Conservation (phyloP, 495 filamentous ascomycete genomes). For the Physcia stellaris region DNA sequence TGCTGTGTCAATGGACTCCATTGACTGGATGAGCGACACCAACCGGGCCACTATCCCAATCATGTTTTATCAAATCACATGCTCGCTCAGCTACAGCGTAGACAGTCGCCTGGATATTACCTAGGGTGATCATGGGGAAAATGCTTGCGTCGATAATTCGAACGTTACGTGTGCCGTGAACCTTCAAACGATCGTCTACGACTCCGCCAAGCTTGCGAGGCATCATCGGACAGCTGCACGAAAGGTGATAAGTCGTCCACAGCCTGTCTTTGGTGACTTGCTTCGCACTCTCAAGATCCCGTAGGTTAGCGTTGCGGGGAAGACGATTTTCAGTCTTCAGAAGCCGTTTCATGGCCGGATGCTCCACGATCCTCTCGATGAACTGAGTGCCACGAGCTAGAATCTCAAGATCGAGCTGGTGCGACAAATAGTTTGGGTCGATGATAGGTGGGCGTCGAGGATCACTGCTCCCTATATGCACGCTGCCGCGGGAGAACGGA, state of each 20-base stretch:
- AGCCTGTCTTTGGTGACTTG: constrained; percentile 7
- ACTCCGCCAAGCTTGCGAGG: constrained; percentile 26
- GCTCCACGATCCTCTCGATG: constrained; percentile 14
- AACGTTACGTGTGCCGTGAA: constrained; percentile 35
- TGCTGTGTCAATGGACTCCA: no score
- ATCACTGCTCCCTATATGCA: constrained; percentile 18
- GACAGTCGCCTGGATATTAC: constrained; percentile 35
- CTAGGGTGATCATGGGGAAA: constrained; percentile 32
- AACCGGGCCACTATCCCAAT: no score
- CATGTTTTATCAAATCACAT: constrained; percentile 37
- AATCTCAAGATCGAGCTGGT: constrained; percentile 21
- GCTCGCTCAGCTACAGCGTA: constrained; percentile 43
- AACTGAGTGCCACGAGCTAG: constrained; percentile 20
- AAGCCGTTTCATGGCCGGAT: constrained; percentile 10
- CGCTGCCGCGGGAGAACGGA: constrained; percentile 22
- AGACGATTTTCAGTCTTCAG: constrained; percentile 13
- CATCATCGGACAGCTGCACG: constrained; percentile 6
- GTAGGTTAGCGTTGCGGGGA: constrained; percentile 11
- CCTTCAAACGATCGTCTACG: constrained; percentile 26
- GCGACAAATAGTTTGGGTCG: constrained; percentile 16
- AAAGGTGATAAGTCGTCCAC: constrained; percentile 7
- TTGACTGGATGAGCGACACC: no score
- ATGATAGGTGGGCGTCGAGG: constrained; percentile 12
- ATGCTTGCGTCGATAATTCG: constrained; percentile 42
- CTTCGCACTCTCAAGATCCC: constrained; percentile 7